phyloP scores from a whole-genome alignment of 1,284 basidiomycete species.

The Austroboletus olivaceoglutinosus region DNA sequence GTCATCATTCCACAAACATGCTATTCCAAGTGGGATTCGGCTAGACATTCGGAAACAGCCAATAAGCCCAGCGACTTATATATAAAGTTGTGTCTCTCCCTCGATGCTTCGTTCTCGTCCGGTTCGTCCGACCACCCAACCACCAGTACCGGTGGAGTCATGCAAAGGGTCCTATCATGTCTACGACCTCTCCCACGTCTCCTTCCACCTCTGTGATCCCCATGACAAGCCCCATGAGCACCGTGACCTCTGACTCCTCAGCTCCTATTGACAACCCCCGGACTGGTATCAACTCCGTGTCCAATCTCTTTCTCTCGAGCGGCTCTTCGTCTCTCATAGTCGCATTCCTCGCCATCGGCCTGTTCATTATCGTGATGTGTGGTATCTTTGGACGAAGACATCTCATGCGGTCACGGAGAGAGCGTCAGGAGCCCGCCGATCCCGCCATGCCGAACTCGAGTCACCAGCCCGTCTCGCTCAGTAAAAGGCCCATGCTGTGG shows the following conservation, averaged over 20 bases:
- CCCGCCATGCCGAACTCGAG: neutral
- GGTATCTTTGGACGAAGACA: slow-evolving; percentile 45
- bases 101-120: slow-evolving; percentile 8
- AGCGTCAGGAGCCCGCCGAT: neutral
- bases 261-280: slow-evolving; percentile 3
- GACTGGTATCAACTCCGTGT: neutral
- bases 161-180: slow-evolving; percentile 20
- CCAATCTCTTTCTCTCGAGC: slow-evolving; percentile 26
- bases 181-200: slow-evolving; percentile 10
- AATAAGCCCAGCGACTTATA: slow-evolving; percentile 10
- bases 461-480: slow-evolving; percentile 1
- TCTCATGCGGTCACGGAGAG: slow-evolving; percentile 27
- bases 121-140: slow-evolving; percentile 1
- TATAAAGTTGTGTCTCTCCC: slow-evolving; percentile 7
- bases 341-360: slow-evolving; percentile 49
- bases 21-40: slow-evolving; percentile 6
- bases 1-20: neutral
- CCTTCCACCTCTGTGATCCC: neutral
- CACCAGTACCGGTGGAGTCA: slow-evolving; percentile 4
- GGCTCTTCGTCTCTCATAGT: slow-evolving; percentile 48
- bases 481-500: slow-evolving; percentile 41
- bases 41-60: neutral
- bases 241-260: slow-evolving; percentile 4
- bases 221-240: slow-evolving; percentile 8
- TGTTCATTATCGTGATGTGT: slow-evolving; percentile 43